A percentile compares a stretch with the other conserved stretches of the same genome.
These are phyloP conservation scores for Xerocomus potaroensis DNA, from an alignment of 768 basidiomycete species.

Conservation along the genomic window DNA sequence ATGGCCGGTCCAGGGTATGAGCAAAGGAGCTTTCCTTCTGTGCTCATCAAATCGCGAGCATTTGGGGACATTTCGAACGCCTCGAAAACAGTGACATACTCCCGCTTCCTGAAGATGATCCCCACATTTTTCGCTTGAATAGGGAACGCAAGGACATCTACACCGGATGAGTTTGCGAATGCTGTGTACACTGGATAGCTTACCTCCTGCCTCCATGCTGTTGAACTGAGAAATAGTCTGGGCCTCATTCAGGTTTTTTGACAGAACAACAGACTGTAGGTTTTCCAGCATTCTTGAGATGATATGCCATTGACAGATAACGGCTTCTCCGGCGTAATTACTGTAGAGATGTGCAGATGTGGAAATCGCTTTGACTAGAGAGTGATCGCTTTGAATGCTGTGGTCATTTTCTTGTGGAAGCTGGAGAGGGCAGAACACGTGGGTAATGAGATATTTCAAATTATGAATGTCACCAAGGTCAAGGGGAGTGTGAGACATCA, in stretches of 20 bases:
- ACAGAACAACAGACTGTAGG: not conserved
- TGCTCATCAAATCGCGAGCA: slow-evolving; percentile 28
- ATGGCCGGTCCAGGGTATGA: slow-evolving; percentile 42
- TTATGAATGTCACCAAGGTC: not conserved
- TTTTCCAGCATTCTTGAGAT: not conserved
- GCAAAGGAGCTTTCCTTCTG: slow-evolving; percentile 38
- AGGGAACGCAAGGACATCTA: slow-evolving; percentile 37
- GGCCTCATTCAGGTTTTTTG: not conserved
- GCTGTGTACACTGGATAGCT: not conserved
- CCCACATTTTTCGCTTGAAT: slow-evolving; percentile 46
- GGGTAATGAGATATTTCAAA: not conserved
- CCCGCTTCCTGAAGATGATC: slow-evolving; percentile 33
- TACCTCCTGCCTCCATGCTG: slow-evolving; percentile 22
- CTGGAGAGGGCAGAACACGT: not conserved
- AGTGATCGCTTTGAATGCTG: not conserved
- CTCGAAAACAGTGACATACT: slow-evolving; percentile 34
- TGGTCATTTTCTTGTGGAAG: not conserved
- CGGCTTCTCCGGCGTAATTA: not conserved
- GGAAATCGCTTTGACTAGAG: not conserved
- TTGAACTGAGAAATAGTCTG: not conserved
- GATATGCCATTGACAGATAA: not conserved
- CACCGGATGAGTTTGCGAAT: not conserved
- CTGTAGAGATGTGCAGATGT: not conserved
- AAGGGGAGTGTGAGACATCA: not conserved
- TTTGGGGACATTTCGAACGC: slow-evolving; percentile 40